Evolutionary conservation across 495 filamentous ascomycete species (phyloP).

Genomic region (Darksidea phi): DNA sequence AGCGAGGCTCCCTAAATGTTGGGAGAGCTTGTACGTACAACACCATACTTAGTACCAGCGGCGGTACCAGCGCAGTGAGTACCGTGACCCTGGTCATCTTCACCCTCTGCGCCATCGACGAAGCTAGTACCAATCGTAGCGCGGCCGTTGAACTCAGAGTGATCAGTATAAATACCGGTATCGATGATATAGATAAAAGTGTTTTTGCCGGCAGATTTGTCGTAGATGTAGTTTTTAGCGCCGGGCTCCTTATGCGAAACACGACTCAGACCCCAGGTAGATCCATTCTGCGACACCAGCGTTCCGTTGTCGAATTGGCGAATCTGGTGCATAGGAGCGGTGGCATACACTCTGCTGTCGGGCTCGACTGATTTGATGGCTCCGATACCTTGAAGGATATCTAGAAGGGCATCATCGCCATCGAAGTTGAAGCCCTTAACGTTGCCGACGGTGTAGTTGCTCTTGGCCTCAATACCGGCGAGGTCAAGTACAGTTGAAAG

Average conservation of each 20-base stretch:
- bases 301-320: no score
- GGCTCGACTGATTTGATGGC: no score
- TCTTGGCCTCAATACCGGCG: no score
- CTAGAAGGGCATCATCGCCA: no score
- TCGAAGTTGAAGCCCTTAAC: no score
- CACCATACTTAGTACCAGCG: background rate
- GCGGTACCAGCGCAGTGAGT: background rate
- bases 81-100: conserved; percentile 2
- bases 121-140: background rate
- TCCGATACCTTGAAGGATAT: no score
- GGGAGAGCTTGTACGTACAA: no score
- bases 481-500: no score
- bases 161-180: background rate
- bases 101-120: background rate
- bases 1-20: no score
- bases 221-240: background rate
- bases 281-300: background rate
- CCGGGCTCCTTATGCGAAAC: background rate
- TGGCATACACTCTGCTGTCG: no score
- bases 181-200: conserved; percentile 1
- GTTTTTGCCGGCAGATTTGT: background rate
- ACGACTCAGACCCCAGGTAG: background rate
- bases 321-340: no score
- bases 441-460: no score
- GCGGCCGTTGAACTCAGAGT: background rate